Base-by-base conservation (phyloP, 768 basidiomycete species). In the Boletus rubroflammeus region DNA sequence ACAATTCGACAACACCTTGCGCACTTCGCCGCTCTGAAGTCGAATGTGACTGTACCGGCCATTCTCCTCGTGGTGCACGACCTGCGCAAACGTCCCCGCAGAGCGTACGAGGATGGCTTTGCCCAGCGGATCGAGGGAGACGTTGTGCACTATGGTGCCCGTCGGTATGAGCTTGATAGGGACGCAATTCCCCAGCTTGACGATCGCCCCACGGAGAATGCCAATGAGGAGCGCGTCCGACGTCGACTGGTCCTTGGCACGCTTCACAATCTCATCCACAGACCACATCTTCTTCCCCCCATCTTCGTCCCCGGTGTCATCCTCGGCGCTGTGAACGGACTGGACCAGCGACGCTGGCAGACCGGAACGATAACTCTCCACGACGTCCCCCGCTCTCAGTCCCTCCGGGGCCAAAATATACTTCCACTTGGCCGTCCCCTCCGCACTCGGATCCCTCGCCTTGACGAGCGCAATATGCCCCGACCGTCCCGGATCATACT, bases 401-500 rank as follows among this genome's bases (percentile, higher is more conserved):
- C 91, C 93, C 57, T 95, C 93, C 7, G 90, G 86, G 2, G 97
- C 94, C 42, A 98, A 75, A 64, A 99, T 94, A 68, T 99, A 99
- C 65, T 84, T 88, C 85, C 88, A 96, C 62, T 75, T 79, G 56
- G 79, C 75, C 55, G 54, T 69, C 1, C 82, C 87, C 56, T 79
- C 75, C 31, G 81, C 77, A 9, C 67, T 67, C 4, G 77, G 68
- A 60, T 84, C 76, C 47, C 85, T 76, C 65, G 82, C 86, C 66
- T 78, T 79, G 65, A 98, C 67, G 55, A 99, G 80, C 2, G 97
- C 96, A 65, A 99, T 96, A 69, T 99, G 97, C 7, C 91, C 93
- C 34, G 86, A 90, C 41, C 97, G 81, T 5, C 90, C 90, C 0
- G 97, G 97, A 75, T 98, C 97, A 66, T 96, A 99, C 74, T 98